Conservation (phyloP, 2,329 filamentous ascomycete species). For the Cladosporium sp. region DNA sequence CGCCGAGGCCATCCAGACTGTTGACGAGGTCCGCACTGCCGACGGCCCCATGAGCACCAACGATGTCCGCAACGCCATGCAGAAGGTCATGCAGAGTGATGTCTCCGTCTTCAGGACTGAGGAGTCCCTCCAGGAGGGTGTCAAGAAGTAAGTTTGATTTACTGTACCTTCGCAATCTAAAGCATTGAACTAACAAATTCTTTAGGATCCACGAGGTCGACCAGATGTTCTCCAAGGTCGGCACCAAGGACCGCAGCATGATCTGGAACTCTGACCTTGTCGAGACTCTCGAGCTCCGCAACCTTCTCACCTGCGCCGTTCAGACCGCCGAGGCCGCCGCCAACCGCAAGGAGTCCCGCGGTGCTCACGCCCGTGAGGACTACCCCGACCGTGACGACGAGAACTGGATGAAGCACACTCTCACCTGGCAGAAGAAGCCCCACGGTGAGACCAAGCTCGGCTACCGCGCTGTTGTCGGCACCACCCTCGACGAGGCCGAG, state of each 20-base stretch:
- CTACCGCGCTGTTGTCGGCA: slow-evolving; percentile 77
- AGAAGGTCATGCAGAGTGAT: slow-evolving; percentile 97
- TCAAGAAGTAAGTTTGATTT: slow-evolving; percentile 52
- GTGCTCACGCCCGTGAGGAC: slow-evolving; percentile 95
- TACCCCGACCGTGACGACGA: slow-evolving; percentile 91
- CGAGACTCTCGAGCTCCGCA: slow-evolving; percentile 91
- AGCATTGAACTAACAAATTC: slow-evolving; percentile 16
- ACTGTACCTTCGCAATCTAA: background rate
- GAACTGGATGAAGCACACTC: slow-evolving; percentile 99
- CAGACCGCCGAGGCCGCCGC: slow-evolving; percentile 90
- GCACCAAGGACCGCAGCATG: slow-evolving; percentile 98
- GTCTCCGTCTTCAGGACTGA: slow-evolving; percentile 96
- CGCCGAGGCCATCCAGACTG: slow-evolving; percentile 76
- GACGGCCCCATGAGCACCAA: slow-evolving; percentile 81
- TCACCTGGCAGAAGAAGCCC: slow-evolving; percentile 90
- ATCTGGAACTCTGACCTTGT: slow-evolving; percentile 99
- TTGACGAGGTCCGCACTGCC: slow-evolving; percentile 80
- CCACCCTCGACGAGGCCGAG: slow-evolving; percentile 89
- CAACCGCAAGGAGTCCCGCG: slow-evolving; percentile 94
- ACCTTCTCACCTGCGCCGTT: slow-evolving; percentile 89
- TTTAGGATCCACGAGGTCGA: slow-evolving; percentile 73
- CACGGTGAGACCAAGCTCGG: slow-evolving; percentile 81
- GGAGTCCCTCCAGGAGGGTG: slow-evolving; percentile 88
- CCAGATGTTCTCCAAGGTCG: slow-evolving; percentile 70
- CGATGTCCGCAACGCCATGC: slow-evolving; percentile 87